A percentile compares a stretch with the other conserved stretches of the same genome.
Evolutionary conservation across 306 rosid species (phyloP).

Genomic region (Citrullus amarus): DNA sequence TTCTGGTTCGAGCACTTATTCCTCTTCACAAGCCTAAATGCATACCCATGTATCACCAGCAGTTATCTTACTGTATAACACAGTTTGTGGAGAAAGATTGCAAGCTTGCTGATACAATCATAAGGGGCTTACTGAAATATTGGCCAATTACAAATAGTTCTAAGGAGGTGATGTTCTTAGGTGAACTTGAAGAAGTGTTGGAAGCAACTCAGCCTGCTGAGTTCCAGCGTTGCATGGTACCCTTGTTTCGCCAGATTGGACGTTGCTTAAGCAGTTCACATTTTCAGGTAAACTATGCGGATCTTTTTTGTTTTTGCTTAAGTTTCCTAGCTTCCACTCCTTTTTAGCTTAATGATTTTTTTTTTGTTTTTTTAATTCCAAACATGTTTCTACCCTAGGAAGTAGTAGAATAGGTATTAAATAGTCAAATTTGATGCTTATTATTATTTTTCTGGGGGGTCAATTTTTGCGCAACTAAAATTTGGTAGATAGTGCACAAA

Average conservation of each 20-base stretch:
- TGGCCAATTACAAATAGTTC: conserved; percentile 96
- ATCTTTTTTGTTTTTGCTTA: conserved; percentile 10
- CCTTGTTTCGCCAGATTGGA: conserved; percentile 67
- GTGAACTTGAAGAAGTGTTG: conserved; percentile 94
- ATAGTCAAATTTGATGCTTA: neutral
- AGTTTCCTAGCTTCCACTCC: conserved; percentile 5
- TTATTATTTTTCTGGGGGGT: neutral
- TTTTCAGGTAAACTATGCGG: conserved; percentile 66
- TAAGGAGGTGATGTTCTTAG: conserved; percentile 97
- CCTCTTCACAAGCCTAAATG: conserved; percentile 98
- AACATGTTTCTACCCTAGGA: neutral
- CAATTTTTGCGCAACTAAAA: neutral
- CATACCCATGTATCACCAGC: conserved; percentile 87
- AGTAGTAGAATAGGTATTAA: neutral
- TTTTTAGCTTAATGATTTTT: neutral
- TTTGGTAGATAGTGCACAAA: neutral
- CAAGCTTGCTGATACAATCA: conserved; percentile 94
- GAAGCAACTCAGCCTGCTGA: conserved; percentile 94
- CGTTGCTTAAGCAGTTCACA: conserved; percentile 91
- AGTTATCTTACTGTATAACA: conserved; percentile 82
- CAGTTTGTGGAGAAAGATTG: conserved; percentile 96
- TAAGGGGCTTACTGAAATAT: conserved; percentile 78
- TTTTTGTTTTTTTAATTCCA: neutral
- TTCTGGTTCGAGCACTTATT: conserved; percentile 84
- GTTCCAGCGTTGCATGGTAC: conserved; percentile 86